Evolutionary conservation across 768 basidiomycete species (phyloP).

Genomic region (Suillus subaureus): DNA sequence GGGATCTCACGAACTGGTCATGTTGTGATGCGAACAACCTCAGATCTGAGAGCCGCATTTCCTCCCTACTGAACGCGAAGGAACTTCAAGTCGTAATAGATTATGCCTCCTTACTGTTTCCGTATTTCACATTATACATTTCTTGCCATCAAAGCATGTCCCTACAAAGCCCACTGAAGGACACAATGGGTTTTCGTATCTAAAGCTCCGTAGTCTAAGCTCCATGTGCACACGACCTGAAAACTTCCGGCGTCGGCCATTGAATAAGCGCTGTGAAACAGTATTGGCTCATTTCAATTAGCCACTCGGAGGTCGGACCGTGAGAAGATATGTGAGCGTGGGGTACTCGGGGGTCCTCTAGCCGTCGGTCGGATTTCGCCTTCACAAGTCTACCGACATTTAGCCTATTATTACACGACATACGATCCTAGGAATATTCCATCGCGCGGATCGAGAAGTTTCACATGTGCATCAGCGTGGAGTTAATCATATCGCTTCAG

Average conservation of each 20-base stretch:
- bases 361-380: not conserved
- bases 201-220: not conserved
- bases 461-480: constrained; percentile 5
- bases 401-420: not conserved
- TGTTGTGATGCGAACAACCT: not conserved
- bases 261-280: not conserved
- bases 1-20: not conserved
- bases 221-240: not conserved
- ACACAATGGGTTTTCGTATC: not conserved
- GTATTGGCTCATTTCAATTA: not conserved
- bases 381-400: not conserved
- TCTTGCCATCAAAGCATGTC: not conserved
- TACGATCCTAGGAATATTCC: not conserved
- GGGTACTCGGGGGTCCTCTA: not conserved
- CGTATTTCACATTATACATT: not conserved
- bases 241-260: not conserved
- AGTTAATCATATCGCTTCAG: constrained; percentile 2
- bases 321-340: not conserved
- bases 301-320: not conserved
- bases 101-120: not conserved
- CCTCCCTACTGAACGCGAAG: not conserved
- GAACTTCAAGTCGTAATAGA: not conserved
- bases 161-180: not conserved
- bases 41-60: not conserved
- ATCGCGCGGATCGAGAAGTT: constrained; percentile 3